A percentile compares a stretch with the other conserved stretches of the same genome.
Evolutionary conservation across 139 green algal genomes (phyloP).

Genomic region (Tetradesmus lagerheimii): DNA sequence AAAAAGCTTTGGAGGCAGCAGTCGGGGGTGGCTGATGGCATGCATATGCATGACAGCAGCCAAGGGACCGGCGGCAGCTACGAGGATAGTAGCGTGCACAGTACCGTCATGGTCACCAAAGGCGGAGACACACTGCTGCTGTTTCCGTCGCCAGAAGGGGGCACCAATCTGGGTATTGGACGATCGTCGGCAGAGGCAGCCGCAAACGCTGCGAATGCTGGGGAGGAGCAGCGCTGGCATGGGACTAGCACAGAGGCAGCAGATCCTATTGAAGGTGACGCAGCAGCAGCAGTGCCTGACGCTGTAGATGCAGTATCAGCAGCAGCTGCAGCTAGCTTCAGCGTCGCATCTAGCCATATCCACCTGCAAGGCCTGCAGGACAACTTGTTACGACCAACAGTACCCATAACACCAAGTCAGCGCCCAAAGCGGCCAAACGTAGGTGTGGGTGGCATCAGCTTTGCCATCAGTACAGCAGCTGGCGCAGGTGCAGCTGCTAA

Average conservation of each 20-base stretch:
- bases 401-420: background rate
- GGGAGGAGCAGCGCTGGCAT: background rate
- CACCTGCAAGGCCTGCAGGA: background rate
- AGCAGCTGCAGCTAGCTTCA: background rate
- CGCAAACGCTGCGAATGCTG: background rate
- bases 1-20: background rate
- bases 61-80: background rate
- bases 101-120: background rate
- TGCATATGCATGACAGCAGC: background rate
- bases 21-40: background rate
- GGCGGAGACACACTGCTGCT: conserved; percentile 25
- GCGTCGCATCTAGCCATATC: background rate
- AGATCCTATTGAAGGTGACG: background rate
- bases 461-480: conserved; percentile 26
- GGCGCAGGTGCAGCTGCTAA: background rate
- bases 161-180: background rate
- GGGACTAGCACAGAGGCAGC: background rate
- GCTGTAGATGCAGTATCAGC: background rate
- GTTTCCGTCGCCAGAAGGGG: background rate
- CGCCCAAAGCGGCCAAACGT: background rate
- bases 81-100: background rate
- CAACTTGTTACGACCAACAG: background rate
- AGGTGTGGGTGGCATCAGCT: conserved; percentile 12
- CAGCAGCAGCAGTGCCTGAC: background rate
- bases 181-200: background rate